Evolutionary conservation across 768 basidiomycete genomes (phyloP), one percentile per base, ranked within the genome.

Genomic region (Pholiota microspora): DNA sequence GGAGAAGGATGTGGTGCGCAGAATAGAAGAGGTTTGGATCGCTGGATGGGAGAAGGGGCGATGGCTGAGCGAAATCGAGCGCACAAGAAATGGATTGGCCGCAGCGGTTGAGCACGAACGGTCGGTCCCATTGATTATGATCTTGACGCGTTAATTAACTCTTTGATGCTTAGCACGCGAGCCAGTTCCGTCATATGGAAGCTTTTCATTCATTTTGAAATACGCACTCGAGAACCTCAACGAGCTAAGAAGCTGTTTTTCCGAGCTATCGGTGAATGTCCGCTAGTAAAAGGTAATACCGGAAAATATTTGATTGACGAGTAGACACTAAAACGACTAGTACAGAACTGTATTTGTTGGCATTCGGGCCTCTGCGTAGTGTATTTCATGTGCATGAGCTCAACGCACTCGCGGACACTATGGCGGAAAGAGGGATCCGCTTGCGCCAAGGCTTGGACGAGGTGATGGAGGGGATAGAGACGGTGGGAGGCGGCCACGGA

Each of bases 161-260:
- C 27, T 57, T 31, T 31, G 25, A 23, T 38, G 47, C 16, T 16
- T 62, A 92, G 90, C 69, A 89, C 86, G 50, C 76, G 79, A 58
- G 75, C 73, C 29, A 92, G 89, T 61, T 67, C 83, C 9, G 70
- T 84, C 34, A 59, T 92, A 25, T 92, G 91, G 91, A 76, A 85
- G 32, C 67, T 89, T n/a, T 84, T 77, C 49, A 72, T 92, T 45
- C 87, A 89, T 66, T 83, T 92, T 56, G 91, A 93, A 76, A 85
- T 91, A 42, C 80, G 80, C 54, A 72, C 72, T 13, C 82, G 80
- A 3, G 72, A 85, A 53, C 63, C 83, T 44, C 66, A 81, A 59
- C 75, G 75, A 45, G 91, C 89, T 16, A 92, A 90, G 71, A 83
- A 77, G 58, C 59, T 91, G 45, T 67, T 92, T n/a, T 88, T 83